Evolutionary conservation across 2,329 filamentous ascomycete species (phyloP).

Genomic region (Laburnicola sp.): DNA sequence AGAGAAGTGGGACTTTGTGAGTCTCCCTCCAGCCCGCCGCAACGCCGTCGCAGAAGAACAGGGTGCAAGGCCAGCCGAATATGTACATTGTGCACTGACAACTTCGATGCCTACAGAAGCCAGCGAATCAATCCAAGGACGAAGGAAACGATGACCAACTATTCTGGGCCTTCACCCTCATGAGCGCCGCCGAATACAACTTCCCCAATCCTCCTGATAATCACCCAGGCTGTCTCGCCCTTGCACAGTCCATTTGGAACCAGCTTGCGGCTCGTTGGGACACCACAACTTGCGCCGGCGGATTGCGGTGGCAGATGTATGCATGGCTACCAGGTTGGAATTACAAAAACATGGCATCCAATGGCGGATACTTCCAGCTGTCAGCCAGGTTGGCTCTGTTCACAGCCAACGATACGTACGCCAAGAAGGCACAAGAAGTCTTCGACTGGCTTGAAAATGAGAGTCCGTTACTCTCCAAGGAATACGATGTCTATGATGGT

Average conservation of each 20-base stretch:
- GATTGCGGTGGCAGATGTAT: conserved; percentile 39
- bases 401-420: conserved; percentile 38
- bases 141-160: conserved; percentile 59
- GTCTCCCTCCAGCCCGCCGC: neutral
- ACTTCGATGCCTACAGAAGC: conserved; percentile 20
- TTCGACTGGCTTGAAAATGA: conserved; percentile 31
- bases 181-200: conserved; percentile 57
- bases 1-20: conserved; percentile 18
- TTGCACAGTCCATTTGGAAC: conserved; percentile 44
- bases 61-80: neutral
- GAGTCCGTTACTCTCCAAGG: conserved; percentile 20
- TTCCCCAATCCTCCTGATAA: conserved; percentile 45
- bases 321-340: conserved; percentile 30
- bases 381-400: conserved; percentile 35
- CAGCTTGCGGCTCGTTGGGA: conserved; percentile 33
- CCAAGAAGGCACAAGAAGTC: conserved; percentile 31
- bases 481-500: conserved; percentile 31
- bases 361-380: conserved; percentile 40
- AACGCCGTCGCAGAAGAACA: neutral
- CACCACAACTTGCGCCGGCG: conserved; percentile 26
- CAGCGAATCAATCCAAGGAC: conserved; percentile 31
- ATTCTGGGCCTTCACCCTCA: conserved; percentile 59
- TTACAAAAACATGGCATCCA: conserved; percentile 40
- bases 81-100: neutral
- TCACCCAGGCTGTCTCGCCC: conserved; percentile 47